Evolutionary conservation across 2,329 filamentous ascomycete species (phyloP), one percentile per base, ranked within the genome.

Genomic region (Fusarium nematophilum): DNA sequence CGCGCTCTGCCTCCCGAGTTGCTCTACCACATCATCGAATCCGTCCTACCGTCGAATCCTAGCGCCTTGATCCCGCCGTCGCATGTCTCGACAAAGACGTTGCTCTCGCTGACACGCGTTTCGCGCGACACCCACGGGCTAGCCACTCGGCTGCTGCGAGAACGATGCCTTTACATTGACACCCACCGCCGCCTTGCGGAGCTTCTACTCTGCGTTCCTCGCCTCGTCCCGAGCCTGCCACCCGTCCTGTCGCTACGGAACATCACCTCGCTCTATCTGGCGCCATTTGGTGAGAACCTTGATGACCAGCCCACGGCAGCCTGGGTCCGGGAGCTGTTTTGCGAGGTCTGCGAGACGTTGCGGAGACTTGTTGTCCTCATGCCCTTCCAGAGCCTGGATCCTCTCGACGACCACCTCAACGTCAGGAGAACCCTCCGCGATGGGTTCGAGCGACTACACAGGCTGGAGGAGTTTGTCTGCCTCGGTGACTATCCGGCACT

Each of bases 381-480:
- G 60, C 80, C 81, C 6, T 76, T 83, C 38, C 71, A 76, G 17
- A 79, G 71, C 46, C 68, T 82, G 13, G 74, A 77, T 23, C 75
- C 74, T 2, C 71, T 75, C 18, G 73, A 80, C 25, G 79, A 83
- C 50, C 74, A 76, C 52, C 65, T 77, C 68, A 67, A 67, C 52
- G 71, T 79, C 37, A 72, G 75, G 31, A 72, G 67, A 23, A 76
- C 75, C 5, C 73, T 84, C 7, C 75, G 76, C 9, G 73, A 78
- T n/a, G 81, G 79, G 0, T 81, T 84, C 51, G 66, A 72, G 59
- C 66, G 73, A 38, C 74, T 84, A 0, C 68, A 73, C 31, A 69
- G 62, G 26, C 70, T 84, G 8, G 78, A 83, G 52, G 79, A 83
- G 60, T 80, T 84, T 50, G 76, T 78, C 34, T 80, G 77, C 62